Conservation (phyloP, 2,329 filamentous ascomycete species). For the Aspergillus pseudotamarii region DNA sequence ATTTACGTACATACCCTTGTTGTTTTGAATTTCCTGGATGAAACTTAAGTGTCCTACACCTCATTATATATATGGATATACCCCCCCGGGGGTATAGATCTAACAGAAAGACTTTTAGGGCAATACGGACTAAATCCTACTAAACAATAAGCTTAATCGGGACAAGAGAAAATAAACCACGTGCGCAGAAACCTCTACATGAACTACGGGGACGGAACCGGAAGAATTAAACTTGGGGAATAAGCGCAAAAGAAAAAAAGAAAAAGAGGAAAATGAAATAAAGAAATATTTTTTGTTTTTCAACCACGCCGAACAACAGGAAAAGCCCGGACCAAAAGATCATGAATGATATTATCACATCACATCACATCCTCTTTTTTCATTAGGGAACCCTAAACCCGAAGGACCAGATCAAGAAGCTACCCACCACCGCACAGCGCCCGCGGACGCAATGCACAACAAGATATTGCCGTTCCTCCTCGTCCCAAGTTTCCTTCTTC, state of each 20-base stretch:
- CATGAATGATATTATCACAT: conserved; percentile 29
- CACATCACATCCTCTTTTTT: conserved; percentile 21
- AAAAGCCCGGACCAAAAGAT: conserved; percentile 24
- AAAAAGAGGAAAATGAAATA: conserved; percentile 1
- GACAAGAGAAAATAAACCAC: background rate
- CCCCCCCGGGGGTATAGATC: background rate
- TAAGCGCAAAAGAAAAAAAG: background rate
- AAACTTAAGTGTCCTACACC: background rate
- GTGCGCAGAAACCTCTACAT: background rate
- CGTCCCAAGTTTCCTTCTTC: background rate
- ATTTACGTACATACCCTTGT: background rate
- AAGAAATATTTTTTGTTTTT: conserved; percentile 21
- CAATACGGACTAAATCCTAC: background rate
- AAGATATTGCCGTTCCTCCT: conserved; percentile 1
- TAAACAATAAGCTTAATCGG: background rate
- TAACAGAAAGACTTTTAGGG: background rate
- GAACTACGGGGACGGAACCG: background rate
- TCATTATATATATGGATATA: background rate
- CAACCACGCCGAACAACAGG: conserved; percentile 23
- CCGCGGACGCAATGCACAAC: conserved; percentile 2
- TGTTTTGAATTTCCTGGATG: background rate
- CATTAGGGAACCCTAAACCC: conserved; percentile 13
- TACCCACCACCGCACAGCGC: conserved; percentile 12
- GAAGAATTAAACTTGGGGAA: background rate
- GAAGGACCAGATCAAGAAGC: conserved; percentile 9